These are phyloP conservation scores for Mycena pura DNA, from an alignment of 768 basidiomycete genomes.

Conservation along the genomic window DNA sequence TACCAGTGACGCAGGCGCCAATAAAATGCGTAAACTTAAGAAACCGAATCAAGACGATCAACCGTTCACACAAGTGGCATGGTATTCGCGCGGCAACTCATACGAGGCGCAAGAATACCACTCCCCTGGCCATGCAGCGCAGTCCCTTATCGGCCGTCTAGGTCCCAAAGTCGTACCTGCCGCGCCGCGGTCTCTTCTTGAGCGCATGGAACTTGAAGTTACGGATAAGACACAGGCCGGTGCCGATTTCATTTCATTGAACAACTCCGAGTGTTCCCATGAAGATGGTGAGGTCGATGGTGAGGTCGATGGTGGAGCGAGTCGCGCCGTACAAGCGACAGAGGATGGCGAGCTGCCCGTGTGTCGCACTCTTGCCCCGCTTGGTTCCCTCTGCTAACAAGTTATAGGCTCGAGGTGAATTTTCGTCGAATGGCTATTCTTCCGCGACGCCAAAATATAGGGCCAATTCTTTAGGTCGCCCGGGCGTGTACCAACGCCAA, in stretches of 20 bases:
- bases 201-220: slow-evolving; percentile 12
- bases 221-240: not conserved
- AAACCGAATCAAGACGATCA: slow-evolving; percentile 4
- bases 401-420: too few species aligned
- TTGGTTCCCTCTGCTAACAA: too few species aligned
- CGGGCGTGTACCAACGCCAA: not conserved
- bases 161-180: slow-evolving; percentile 5
- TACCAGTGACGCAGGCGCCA: not conserved
- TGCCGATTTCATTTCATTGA: not conserved
- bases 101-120: not conserved
- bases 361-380: slow-evolving; percentile 74
- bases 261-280: not conserved
- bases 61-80: not conserved
- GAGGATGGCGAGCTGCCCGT: slow-evolving; percentile 77
- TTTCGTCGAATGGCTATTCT: too few species aligned
- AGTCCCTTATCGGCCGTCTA: slow-evolving; percentile 18
- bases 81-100: not conserved
- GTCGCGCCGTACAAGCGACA: too few species aligned
- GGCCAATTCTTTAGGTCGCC: too few species aligned
- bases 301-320: too few species aligned
- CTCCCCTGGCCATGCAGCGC: not conserved
- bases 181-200: slow-evolving; percentile 10
- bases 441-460: too few species aligned
- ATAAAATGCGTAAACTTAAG: slow-evolving; percentile 6
- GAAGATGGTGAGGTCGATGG: not conserved